phyloP scores from a whole-genome alignment of 495 filamentous ascomycete species.

The Cetradonia linearis region DNA sequence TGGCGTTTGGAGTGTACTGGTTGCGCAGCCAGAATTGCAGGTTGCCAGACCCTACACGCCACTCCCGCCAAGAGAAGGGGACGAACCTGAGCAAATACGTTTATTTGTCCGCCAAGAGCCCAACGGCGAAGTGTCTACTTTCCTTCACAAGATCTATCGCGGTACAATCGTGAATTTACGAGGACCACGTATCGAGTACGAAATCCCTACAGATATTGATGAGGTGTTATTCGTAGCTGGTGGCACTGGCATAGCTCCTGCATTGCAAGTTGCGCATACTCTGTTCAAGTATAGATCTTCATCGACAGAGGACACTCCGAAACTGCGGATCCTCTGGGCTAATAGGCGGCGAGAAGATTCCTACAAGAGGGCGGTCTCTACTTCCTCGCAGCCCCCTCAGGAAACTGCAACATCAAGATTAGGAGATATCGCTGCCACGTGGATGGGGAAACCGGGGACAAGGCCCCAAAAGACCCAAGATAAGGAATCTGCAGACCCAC shows the following conservation, averaged over 20 bases:
- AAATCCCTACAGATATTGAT: slow-evolving; percentile 42
- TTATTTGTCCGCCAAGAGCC: slow-evolving; percentile 47
- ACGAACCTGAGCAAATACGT: slow-evolving; percentile 34
- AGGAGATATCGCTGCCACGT: neutral
- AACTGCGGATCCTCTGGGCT: slow-evolving; percentile 60
- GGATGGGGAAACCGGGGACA: neutral
- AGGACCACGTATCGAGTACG: slow-evolving; percentile 65
- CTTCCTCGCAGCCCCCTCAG: neutral
- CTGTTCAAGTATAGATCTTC: slow-evolving; percentile 34
- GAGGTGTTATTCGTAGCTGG: slow-evolving; percentile 78
- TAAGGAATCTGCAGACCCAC: neutral
- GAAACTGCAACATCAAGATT: neutral
- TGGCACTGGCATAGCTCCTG: slow-evolving; percentile 88
- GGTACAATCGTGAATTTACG: slow-evolving; percentile 60
- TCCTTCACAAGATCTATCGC: slow-evolving; percentile 51
- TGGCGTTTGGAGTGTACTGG: slow-evolving; percentile 76
- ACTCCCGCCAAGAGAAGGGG: slow-evolving; percentile 46
- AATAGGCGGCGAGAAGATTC: slow-evolving; percentile 47
- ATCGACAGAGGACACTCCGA: slow-evolving; percentile 22
- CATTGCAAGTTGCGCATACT: slow-evolving; percentile 63
- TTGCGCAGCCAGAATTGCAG: slow-evolving; percentile 87
- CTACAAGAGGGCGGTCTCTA: slow-evolving; percentile 1
- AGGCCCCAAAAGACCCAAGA: neutral
- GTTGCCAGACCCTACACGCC: slow-evolving; percentile 86
- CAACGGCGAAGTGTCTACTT: slow-evolving; percentile 55